Base-by-base conservation (phyloP, 1,139 yeast species). In the Yamadazyma jaroonii region DNA sequence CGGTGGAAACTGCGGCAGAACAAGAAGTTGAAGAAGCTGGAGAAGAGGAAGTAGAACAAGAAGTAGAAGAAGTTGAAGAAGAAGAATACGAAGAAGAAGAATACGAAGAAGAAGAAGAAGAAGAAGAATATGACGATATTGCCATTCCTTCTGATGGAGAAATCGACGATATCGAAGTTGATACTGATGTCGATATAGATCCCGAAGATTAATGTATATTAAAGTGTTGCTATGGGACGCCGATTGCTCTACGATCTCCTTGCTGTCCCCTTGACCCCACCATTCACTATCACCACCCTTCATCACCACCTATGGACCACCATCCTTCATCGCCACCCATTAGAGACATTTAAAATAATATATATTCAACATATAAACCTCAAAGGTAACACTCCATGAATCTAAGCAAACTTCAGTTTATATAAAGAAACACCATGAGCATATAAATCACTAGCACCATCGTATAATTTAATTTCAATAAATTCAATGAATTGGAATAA, bases 401-500 rank as follows among this genome's bases (percentile, higher is more conserved):
- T n/a, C n/a, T n/a, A n/a, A n/a, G n/a, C n/a, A 17, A 17, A 17
- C 4, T 17, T 17, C 6, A 37, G 32, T 8, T 39, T 24, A 24
- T 43, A 43, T 11, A 37, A 37, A 10, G 23, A 33, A 3, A 38
- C 14, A 23, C 31, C 49, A 14, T 44, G 35, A 17, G 36, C 49
- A 39, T 48, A 56, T 26, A 47, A 47, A 10, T 45, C 43, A 23
- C 48, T 37, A 7, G 50, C 37, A 25, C 50, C 49, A 32, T 57
- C 61, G 37, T 52, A 50, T 29, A 53, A 52, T 30, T 62, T 53
- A 33, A 50, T 46, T 46, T 67, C 72, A 32, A 52, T 49, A 32
- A 61, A 33, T 49, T 66, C 72, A 41, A 66, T 48, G 36, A 48
- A 50, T 47, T 62, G 53, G 52, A 56, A 66, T 17, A 60, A 36